phyloP scores from a whole-genome alignment of 306 rosid species.

The Rubus parviflorus region DNA sequence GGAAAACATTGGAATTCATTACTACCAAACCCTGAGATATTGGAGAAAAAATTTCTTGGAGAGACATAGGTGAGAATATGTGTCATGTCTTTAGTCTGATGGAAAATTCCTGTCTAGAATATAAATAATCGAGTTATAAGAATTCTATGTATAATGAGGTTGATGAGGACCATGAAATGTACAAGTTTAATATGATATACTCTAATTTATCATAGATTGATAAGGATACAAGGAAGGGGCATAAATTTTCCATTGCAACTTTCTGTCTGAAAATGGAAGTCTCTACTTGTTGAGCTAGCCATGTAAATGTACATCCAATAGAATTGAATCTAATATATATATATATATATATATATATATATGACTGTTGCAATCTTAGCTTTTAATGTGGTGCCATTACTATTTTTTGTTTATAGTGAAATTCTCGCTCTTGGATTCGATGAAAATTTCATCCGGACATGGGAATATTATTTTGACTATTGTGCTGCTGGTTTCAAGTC shows the following conservation, averaged over 20 bases:
- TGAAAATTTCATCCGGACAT: slow-evolving; percentile 72
- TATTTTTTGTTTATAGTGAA: slow-evolving; percentile 35
- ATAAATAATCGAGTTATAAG: not conserved
- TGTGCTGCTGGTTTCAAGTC: slow-evolving; percentile 78
- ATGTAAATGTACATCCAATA: not conserved
- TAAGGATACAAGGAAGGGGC: no score
- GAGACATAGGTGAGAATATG: slow-evolving; percentile 43
- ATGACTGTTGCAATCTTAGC: not conserved
- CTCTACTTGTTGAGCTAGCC: no score
- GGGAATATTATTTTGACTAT: slow-evolving; percentile 92
- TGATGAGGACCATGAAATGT: no score
- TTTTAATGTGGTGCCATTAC: not conserved
- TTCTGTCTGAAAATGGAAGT: no score
- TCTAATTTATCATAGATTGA: no score
- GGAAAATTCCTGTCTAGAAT: not conserved
- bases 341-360: no score
- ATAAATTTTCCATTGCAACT: not conserved
- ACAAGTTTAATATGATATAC: no score
- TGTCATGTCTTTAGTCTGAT: not conserved
- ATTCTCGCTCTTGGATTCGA: slow-evolving; percentile 61
- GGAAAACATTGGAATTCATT: slow-evolving; percentile 84
- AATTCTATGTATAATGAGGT: not conserved
- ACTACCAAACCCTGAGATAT: slow-evolving; percentile 66
- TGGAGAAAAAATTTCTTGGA: slow-evolving; percentile 83
- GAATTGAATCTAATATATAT: no score